These are phyloP conservation scores for Catenaria anguillulae DNA, from an alignment of 371 early-diverging fungal species.

Conservation along the genomic window DNA sequence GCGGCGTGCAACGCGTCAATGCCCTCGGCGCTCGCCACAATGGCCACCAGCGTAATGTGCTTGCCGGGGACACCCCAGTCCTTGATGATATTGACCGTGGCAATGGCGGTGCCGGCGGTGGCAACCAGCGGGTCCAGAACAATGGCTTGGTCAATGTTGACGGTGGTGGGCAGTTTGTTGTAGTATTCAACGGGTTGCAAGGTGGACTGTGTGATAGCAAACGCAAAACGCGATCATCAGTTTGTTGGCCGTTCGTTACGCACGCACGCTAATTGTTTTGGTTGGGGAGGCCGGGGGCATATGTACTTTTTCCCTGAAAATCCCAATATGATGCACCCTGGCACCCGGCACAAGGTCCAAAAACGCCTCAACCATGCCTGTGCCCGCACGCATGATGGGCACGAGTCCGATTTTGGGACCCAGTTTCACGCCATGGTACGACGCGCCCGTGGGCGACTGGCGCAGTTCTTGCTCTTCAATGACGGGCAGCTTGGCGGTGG, in stretches of 20 bases:
- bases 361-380: conserved; percentile 57
- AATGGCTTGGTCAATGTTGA: conserved; percentile 50
- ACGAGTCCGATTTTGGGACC: conserved; percentile 47
- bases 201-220: conserved; percentile 24
- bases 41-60: conserved; percentile 49
- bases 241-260: neutral
- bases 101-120: conserved; percentile 67
- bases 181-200: conserved; percentile 84
- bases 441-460: conserved; percentile 24
- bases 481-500: conserved; percentile 33
- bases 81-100: conserved; percentile 58
- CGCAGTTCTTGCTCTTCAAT: conserved; percentile 25
- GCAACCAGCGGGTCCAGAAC: conserved; percentile 75
- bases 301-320: conserved; percentile 62
- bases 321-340: conserved; percentile 58
- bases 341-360: conserved; percentile 54
- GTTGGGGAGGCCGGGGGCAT: neutral
- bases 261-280: no score
- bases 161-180: conserved; percentile 63
- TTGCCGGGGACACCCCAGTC: conserved; percentile 54
- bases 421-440: conserved; percentile 32
- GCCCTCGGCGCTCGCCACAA: conserved; percentile 41
- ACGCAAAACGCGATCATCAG: neutral
- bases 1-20: conserved; percentile 35
- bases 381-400: conserved; percentile 70